Conservation (phyloP, 257 asterid species). For the Anisodus acutangulus region DNA sequence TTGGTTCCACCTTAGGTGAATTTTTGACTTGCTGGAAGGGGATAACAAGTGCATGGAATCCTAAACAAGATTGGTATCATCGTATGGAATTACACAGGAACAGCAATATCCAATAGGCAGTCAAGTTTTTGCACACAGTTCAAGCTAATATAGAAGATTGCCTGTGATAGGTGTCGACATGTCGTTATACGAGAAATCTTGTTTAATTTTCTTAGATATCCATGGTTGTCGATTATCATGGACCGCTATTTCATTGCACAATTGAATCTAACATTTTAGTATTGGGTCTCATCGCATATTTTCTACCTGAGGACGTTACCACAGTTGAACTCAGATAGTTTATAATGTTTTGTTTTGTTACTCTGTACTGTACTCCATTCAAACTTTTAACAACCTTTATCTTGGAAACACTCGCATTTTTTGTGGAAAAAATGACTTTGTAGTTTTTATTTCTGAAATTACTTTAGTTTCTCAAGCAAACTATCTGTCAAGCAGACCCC, state of each 20-base stretch:
- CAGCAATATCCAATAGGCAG: conserved; percentile 10
- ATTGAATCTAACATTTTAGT: background rate
- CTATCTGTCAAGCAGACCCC: background rate
- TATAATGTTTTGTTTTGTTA: background rate
- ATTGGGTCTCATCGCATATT: background rate
- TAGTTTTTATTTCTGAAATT: conserved; percentile 6
- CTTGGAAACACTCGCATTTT: background rate
- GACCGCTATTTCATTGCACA: background rate
- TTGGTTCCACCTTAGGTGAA: background rate
- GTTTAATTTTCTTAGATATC: background rate
- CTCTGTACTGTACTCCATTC: background rate
- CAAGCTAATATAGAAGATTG: conserved; percentile 1
- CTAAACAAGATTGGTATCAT: conserved; percentile 2
- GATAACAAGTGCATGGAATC: background rate
- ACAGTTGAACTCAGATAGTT: conserved; percentile 23
- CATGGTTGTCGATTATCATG: background rate
- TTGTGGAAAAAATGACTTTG: background rate
- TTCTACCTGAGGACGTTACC: background rate
- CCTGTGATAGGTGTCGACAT: background rate
- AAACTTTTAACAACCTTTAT: background rate
- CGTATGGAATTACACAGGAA: background rate
- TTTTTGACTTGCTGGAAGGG: conserved; percentile 7
- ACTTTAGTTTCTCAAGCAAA: background rate
- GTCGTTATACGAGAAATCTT: background rate
- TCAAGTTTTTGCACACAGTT: background rate